Percentiles rank a stretch among this genome's conserved stretches.
Evolutionary conservation across 2,329 filamentous ascomycete genomes (phyloP).

Genomic region (Pseudocercospora cruenta): DNA sequence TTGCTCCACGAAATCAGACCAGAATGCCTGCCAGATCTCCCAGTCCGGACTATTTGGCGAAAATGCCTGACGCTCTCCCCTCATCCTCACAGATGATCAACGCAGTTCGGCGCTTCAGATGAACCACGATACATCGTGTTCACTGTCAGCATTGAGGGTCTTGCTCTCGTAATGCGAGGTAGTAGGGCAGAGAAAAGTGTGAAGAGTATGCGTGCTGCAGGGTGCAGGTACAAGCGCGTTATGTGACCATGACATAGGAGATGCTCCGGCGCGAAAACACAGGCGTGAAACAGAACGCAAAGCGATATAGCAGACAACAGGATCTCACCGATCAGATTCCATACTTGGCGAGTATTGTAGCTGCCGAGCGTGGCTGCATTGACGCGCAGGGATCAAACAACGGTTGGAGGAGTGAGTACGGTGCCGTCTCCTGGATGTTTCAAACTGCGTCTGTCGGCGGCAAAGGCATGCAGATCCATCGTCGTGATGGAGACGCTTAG

Average conservation of each 20-base stretch:
- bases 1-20: not conserved
- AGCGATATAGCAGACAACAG: not conserved
- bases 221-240: conserved; percentile 4
- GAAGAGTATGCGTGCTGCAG: conserved; percentile 6
- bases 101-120: not conserved
- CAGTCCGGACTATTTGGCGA: not conserved
- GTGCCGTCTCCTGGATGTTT: not conserved
- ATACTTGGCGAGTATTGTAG: conserved; percentile 3
- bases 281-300: not conserved
- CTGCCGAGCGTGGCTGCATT: conserved; percentile 14
- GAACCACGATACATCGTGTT: not conserved
- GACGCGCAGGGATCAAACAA: conserved; percentile 16
- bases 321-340: conserved; percentile 1
- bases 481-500: not conserved
- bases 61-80: not conserved
- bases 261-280: not conserved
- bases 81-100: not conserved
- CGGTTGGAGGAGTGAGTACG: conserved; percentile 11
- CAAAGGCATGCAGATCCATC: conserved; percentile 2
- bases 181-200: not conserved
- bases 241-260: not conserved
- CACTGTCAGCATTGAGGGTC: not conserved
- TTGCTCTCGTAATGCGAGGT: not conserved
- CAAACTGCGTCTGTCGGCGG: not conserved
- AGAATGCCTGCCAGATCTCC: not conserved